Base-by-base conservation (phyloP, 768 basidiomycete species). In the Mrakia blollopis region DNA sequence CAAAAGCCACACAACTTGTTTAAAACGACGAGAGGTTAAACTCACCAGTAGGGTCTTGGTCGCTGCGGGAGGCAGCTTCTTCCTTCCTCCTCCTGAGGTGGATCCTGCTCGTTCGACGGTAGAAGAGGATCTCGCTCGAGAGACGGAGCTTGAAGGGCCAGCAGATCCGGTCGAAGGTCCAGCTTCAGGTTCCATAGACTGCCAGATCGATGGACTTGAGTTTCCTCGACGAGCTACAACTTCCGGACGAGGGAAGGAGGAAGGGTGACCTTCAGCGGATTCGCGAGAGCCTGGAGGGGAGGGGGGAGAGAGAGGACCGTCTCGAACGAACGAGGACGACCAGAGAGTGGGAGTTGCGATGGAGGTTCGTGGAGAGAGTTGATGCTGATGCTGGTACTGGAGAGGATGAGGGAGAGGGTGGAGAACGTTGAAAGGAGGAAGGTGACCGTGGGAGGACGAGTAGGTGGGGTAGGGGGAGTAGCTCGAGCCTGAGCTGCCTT, bases 341-440 rank as follows among this genome's bases (percentile, higher is more conserved):
- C 65, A 68, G 35, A 68, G 65, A 4, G 37, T 18, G 7, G 65
- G 65, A 8, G 65, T 68, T 13, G 65, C 35, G 37, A 68, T 68
- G 65, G 65, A 39, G 35, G 39, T 25, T 68, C n/a, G 65, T 13
- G 65, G 65, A n/a, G 65, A 68, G 35, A 39, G 25, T 5, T 68
- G 65, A 25, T 68, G 35, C 35, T 68, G 65, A 18, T 39, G 35
- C 11, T 35, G 25, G 65, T 39, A 68, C 16, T 44, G 65, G 65
- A 68, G 39, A 35, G 65, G 65, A 25, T 68, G 39, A 10, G 65
- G 65, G 5, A 68, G 65, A 37, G 65, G 65, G 65, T 68, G 35
- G 65, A 68, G 65, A 11, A 68, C 37, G 35, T 68, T 68, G 18
- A 39, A 68, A 14, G 65, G 65, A 68, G 65, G 65, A 25, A 39